Evolutionary conservation across 2,329 filamentous ascomycete species (phyloP).

Genomic region (Penicillium brasilianum): DNA sequence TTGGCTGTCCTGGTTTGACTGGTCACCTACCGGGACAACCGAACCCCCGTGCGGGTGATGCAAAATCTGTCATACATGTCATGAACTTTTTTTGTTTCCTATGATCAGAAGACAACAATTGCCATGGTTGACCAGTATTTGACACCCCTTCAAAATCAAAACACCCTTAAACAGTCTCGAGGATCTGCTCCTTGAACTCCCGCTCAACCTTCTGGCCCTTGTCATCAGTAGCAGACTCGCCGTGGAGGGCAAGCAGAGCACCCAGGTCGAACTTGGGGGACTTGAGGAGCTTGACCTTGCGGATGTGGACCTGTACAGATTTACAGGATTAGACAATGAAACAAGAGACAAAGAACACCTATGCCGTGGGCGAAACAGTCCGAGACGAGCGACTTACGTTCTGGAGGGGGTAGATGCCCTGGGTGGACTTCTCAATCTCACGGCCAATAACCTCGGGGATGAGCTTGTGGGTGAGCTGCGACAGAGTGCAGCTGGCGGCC

Average conservation of each 20-base stretch:
- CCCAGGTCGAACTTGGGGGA: conserved; percentile 98
- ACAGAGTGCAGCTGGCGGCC: conserved; percentile 90
- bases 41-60: conserved; percentile 15
- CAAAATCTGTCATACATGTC: conserved; percentile 32
- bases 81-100: conserved; percentile 36
- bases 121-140: conserved; percentile 70
- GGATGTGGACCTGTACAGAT: conserved; percentile 83
- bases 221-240: conserved; percentile 95
- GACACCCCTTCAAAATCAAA: conserved; percentile 70
- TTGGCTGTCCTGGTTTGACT: conserved; percentile 12
- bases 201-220: conserved; percentile 97
- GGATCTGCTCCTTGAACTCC: conserved; percentile 98
- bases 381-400: conserved; percentile 69
- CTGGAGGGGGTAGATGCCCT: conserved; percentile 99
- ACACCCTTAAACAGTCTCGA: conserved; percentile 83
- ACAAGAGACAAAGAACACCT: neutral
- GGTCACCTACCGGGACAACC: conserved; percentile 9
- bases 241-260: conserved; percentile 93
- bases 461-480: conserved; percentile 96
- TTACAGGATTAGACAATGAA: neutral
- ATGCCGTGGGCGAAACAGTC: neutral
- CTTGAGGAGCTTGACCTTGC: conserved; percentile 99
- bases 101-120: conserved; percentile 35
- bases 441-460: conserved; percentile 99
- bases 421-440: conserved; percentile 99